phyloP scores from a whole-genome alignment of 371 early-diverging fungal species.

The Mortierella sp. region DNA sequence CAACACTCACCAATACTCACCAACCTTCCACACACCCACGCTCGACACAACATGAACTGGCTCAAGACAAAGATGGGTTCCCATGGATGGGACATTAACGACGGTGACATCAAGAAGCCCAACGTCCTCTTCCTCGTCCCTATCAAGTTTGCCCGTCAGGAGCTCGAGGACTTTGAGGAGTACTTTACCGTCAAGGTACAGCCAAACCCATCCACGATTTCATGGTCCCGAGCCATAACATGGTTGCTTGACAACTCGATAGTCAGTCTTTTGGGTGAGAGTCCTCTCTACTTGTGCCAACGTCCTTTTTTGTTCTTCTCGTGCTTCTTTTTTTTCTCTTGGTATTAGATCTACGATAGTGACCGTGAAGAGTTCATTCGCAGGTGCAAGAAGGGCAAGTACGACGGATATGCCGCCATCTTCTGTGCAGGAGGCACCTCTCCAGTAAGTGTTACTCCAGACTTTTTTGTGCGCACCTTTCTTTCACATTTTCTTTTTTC shows the following conservation, averaged over 20 bases:
- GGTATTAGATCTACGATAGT: conserved; percentile 24
- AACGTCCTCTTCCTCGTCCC: conserved; percentile 47
- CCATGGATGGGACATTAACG: conserved; percentile 55
- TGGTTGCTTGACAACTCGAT: neutral
- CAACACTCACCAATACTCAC: neutral
- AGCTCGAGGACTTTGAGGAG: conserved; percentile 55
- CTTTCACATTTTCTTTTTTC: neutral
- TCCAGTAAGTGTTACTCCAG: conserved; percentile 12
- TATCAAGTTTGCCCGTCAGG: conserved; percentile 37
- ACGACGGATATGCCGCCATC: conserved; percentile 51
- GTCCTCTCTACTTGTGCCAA: neutral
- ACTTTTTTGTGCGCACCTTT: neutral
- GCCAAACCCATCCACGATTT: too few relatives aligned
- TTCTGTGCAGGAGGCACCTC: conserved; percentile 22
- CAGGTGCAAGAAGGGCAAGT: conserved; percentile 54
- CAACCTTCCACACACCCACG: neutral
- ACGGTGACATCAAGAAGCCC: conserved; percentile 56
- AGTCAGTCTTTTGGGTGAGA: neutral
- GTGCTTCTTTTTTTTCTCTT: neutral
- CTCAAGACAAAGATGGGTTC: conserved; percentile 58
- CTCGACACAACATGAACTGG: conserved; percentile 45
- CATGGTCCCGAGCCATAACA: neutral
- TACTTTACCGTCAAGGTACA: conserved; percentile 54
- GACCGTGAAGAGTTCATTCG: conserved; percentile 39
- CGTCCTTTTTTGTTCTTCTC: neutral